Conservation (phyloP, 2,329 filamentous ascomycete genomes). For the Penicillium sp. region DNA sequence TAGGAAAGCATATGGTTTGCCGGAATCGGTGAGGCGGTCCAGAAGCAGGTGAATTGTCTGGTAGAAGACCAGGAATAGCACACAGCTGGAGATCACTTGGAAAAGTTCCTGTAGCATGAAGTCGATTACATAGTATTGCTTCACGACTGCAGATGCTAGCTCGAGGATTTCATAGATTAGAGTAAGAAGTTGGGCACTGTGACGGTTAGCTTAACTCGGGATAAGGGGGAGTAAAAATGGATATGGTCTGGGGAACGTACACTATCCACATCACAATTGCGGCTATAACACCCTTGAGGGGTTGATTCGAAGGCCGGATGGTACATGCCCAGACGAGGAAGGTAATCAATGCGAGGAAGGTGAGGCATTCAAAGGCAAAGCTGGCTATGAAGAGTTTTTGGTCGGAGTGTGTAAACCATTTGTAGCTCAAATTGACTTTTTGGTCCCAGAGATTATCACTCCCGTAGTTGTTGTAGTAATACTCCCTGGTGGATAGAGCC, state of each 20-base stretch:
- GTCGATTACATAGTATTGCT: conserved; percentile 21
- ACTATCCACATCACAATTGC: not conserved
- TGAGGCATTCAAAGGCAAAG: not conserved
- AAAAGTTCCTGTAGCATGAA: conserved; percentile 23
- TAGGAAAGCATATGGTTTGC: conserved; percentile 15
- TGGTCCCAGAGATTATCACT: not conserved
- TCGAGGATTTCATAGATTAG: conserved; percentile 16
- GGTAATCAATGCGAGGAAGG: not conserved
- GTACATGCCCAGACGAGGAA: not conserved
- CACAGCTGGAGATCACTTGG: conserved; percentile 4
- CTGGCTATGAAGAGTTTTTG: not conserved
- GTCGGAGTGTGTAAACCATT: not conserved
- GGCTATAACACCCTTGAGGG: not conserved
- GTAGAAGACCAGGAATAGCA: conserved; percentile 24
- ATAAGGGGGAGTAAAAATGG: not conserved
- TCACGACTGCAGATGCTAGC: conserved; percentile 16
- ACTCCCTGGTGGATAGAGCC: not conserved
- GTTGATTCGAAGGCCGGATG: not conserved
- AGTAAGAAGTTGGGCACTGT: conserved; percentile 9
- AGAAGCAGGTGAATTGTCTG: conserved; percentile 19
- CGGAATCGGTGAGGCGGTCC: conserved; percentile 13
- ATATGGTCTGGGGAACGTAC: not conserved
- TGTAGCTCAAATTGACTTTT: not conserved
- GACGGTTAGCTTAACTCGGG: not conserved
- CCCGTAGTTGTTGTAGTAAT: not conserved